phyloP scores from a whole-genome alignment of 305 asterid genomes.

The Fraxinus dipetala region DNA sequence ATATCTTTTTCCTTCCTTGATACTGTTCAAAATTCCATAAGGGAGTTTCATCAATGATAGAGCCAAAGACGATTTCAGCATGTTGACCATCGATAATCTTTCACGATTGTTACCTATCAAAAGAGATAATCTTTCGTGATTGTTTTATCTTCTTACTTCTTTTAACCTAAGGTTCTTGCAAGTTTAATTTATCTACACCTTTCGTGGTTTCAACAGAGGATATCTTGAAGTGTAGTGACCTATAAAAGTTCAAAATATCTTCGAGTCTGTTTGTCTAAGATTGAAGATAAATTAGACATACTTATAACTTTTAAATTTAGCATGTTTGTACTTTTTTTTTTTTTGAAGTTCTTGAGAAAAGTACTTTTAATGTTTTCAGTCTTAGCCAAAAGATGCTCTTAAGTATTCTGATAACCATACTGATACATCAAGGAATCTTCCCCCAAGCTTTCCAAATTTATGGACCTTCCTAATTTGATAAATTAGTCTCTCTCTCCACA shows the following conservation, averaged over 20 bases:
- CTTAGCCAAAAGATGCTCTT: neutral
- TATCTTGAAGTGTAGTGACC: neutral
- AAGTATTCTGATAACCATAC: neutral
- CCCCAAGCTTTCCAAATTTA: neutral
- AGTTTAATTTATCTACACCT: neutral
- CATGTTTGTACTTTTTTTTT: neutral
- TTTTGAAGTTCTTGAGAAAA: neutral
- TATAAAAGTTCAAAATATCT: neutral
- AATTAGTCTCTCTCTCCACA: neutral
- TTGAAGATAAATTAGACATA: neutral
- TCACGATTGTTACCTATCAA: neutral
- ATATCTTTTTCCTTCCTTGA: neutral
- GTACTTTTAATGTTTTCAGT: neutral
- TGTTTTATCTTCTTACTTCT: neutral
- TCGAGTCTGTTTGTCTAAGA: neutral
- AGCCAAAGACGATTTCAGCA: neutral
- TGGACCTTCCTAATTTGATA: neutral
- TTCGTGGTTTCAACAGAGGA: neutral
- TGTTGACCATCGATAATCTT: neutral
- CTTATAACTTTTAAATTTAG: neutral
- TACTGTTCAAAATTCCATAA: neutral
- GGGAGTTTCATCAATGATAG: neutral
- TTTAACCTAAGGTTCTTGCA: neutral
- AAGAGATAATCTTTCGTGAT: neutral
- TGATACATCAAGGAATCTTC: neutral